These are phyloP conservation scores for Capsicum rhomboideum DNA, from an alignment of 257 asterid species.

Conservation along the genomic window DNA sequence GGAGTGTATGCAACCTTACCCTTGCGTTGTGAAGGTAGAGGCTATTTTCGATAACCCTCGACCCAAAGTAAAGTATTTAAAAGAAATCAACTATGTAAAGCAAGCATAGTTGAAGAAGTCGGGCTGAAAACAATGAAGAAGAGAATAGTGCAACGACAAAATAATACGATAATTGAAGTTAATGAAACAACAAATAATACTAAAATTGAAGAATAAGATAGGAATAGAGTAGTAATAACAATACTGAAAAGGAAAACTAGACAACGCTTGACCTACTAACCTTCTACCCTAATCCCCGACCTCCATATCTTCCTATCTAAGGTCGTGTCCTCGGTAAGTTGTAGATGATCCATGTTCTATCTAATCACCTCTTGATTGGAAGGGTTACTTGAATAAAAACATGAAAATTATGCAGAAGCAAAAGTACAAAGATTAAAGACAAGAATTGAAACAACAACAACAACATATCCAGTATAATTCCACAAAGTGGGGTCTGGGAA, in stretches of 20 bases:
- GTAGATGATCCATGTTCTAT: background rate
- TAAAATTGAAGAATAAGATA: background rate
- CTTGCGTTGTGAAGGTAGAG: background rate
- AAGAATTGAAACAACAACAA: no score
- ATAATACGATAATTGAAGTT: background rate
- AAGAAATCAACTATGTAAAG: background rate
- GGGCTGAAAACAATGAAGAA: background rate
- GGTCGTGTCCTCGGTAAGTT: background rate
- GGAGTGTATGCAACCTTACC: background rate
- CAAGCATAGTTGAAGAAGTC: background rate
- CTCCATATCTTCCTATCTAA: background rate
- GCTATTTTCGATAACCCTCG: background rate
- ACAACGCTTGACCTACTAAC: background rate
- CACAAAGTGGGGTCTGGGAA: no score
- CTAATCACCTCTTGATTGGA: background rate
- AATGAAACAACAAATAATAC: background rate
- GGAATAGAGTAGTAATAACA: background rate
- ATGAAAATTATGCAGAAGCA: no score
- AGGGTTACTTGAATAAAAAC: no score
- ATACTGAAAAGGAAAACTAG: background rate
- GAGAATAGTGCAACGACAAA: background rate
- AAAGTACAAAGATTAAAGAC: no score
- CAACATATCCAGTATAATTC: no score
- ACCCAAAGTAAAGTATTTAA: background rate
- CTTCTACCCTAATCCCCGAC: background rate